Base-by-base conservation (phyloP, 2,329 filamentous ascomycete genomes). In the Alternaria sp. region DNA sequence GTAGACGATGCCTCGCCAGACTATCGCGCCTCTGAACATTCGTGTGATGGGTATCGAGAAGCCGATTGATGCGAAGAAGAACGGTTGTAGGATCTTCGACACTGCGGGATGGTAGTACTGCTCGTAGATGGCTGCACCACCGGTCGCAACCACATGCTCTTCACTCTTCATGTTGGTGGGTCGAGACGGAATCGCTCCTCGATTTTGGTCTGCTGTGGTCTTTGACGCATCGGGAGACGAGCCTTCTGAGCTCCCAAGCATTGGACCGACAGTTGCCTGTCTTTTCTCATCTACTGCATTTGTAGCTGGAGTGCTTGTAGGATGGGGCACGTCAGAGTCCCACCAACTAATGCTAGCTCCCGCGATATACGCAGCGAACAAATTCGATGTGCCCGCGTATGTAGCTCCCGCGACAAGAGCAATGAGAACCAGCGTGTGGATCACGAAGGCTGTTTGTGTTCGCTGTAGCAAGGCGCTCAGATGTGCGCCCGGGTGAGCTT, bases 1-100 rank as follows among this genome's bases (percentile, higher is more conserved):
- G 71, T 94, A 96, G 1, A 94, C 84, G 0, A 94, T 65, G 0
- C 92, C 92, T 11, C 88, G 87, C 92, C 91, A 96, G 2, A 94
- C 79, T 0, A 92, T 84, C 0, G 80, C 72, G 0, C 87, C 87
- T 0, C 77, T 75, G 70, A 94, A 95, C 84, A 96, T 88, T 6
- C 87, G 80, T 0, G 86, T 87, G 28, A 95, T 90, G 0, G 92
- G 92, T 2, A 96, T 91, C 0, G 92, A 90, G 74, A 95, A 94
- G 0, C 92, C 92, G 37, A 95, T 90, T 0, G 86, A 88, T 3
- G 86, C 91, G 71, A 94, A 94, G 79, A 94, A 94, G 61, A 93
- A 85, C 0, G 92, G 91, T 54, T 88, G 88, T 0, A 94, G 76
- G 0, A 94, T 82, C 9, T 81, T 81, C 3, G 86, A 74, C 0